Conservation (phyloP, 768 basidiomycete species). For the Dendrothele bispora region DNA sequence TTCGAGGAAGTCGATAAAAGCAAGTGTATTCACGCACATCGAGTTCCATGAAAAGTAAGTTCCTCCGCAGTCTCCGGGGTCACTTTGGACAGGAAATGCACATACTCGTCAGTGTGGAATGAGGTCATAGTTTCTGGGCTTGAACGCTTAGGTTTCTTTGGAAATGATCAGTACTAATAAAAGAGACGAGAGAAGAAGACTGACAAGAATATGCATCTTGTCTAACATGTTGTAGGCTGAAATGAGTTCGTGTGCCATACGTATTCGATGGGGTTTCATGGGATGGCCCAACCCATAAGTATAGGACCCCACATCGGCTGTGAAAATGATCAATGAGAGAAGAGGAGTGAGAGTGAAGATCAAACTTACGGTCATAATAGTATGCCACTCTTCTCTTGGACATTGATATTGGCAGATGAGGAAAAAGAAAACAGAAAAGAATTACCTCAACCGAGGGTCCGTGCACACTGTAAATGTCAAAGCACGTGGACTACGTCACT, state of each 20-base stretch:
- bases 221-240: slow-evolving; percentile 91
- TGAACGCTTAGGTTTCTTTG: slow-evolving; percentile 73
- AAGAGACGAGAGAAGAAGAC: slow-evolving; percentile 19
- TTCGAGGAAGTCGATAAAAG: background rate
- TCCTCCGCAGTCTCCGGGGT: slow-evolving; percentile 90
- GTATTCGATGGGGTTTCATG: slow-evolving; percentile 96
- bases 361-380: no score
- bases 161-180: no score
- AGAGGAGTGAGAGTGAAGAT: no score
- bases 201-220: slow-evolving; percentile 88
- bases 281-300: slow-evolving; percentile 88
- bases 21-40: slow-evolving; percentile 58
- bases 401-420: no score
- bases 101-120: slow-evolving; percentile 98
- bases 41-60: slow-evolving; percentile 77
- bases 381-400: no score
- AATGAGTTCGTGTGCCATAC: slow-evolving; percentile 90
- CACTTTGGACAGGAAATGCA: slow-evolving; percentile 86
- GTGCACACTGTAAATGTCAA: no score
- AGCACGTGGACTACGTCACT: no score
- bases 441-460: no score
- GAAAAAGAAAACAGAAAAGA: no score
- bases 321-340: no score
- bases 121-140: slow-evolving; percentile 79
- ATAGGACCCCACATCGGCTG: slow-evolving; percentile 65